Conservation (phyloP, 208 protist genomes). For the Trypanosoma melophagium region DNA sequence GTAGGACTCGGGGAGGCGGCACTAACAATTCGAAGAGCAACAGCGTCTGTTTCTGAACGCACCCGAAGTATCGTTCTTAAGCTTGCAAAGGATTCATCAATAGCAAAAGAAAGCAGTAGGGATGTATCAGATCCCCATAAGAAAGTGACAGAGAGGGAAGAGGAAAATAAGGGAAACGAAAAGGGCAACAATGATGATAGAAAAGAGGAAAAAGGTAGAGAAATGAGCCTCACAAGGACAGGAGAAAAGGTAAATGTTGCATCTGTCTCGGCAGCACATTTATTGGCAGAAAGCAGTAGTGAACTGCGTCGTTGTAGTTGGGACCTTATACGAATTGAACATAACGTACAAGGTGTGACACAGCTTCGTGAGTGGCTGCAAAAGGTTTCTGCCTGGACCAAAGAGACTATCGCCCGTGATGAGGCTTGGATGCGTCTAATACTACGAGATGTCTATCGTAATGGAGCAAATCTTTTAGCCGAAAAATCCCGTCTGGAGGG, state of each 20-base stretch:
- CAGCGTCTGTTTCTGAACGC: constrained; percentile 1
- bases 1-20: not conserved
- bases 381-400: not conserved
- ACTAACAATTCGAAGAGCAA: not conserved
- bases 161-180: not conserved
- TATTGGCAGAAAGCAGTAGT: constrained; percentile 9
- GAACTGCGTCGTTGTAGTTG: constrained; percentile 2
- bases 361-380: constrained; percentile 9
- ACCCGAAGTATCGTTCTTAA: not conserved
- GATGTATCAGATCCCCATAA: not conserved
- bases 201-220: not conserved
- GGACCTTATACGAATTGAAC: constrained; percentile 2
- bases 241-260: not conserved
- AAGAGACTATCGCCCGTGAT: not conserved
- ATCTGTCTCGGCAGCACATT: not conserved
- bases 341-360: not conserved
- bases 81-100: not conserved
- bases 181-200: no score
- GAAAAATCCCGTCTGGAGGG: constrained; percentile 8
- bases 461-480: constrained; percentile 5
- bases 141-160: no score
- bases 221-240: not conserved
- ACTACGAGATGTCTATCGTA: constrained; percentile 9
- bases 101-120: not conserved
- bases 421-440: constrained; percentile 1